A percentile compares a stretch with the other conserved stretches of the same genome.
Conservation (phyloP, 2,329 filamentous ascomycete species). For the Cyclaneusma minus region DNA sequence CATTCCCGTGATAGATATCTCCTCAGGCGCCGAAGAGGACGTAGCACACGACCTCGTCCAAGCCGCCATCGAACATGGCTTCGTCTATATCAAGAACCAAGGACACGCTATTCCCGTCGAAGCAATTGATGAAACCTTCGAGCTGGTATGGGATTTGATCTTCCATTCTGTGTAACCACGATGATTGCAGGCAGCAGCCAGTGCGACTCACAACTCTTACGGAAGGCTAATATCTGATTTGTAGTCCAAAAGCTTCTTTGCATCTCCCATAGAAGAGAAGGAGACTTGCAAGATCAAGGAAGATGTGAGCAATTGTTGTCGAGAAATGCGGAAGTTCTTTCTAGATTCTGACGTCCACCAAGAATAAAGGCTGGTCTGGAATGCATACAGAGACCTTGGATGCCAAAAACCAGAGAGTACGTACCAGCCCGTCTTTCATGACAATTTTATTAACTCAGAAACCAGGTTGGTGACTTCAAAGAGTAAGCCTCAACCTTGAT, state of each 20-base stretch:
- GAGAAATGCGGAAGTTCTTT: too few relatives aligned
- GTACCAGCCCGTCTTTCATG: slow-evolving; percentile 9
- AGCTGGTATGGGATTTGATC: slow-evolving; percentile 40
- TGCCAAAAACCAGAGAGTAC: slow-evolving; percentile 62
- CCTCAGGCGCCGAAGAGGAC: slow-evolving; percentile 34
- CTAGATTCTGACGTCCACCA: slow-evolving; percentile 13
- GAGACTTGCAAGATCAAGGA: slow-evolving; percentile 57
- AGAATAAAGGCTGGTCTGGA: slow-evolving; percentile 79
- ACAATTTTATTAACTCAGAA: slow-evolving; percentile 6
- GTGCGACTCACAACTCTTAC: background rate
- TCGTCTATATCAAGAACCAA: slow-evolving; percentile 73
- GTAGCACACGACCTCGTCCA: slow-evolving; percentile 57
- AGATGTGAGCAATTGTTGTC: slow-evolving; percentile 23
- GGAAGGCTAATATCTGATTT: slow-evolving; percentile 1
- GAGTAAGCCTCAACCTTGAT: slow-evolving; percentile 38
- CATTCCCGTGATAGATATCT: slow-evolving; percentile 78
- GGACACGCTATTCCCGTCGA: slow-evolving; percentile 50
- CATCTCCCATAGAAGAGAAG: slow-evolving; percentile 56
- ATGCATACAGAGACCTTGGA: slow-evolving; percentile 85
- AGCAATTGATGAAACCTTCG: slow-evolving; percentile 58
- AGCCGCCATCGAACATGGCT: slow-evolving; percentile 71
- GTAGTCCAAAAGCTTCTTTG: slow-evolving; percentile 61
- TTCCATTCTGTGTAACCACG: too few relatives aligned
- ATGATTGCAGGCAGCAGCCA: too few relatives aligned
- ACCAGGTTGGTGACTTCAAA: slow-evolving; percentile 69